Conservation (phyloP, 192 early-diverging fungal genomes). For the Linderina pennispora region DNA sequence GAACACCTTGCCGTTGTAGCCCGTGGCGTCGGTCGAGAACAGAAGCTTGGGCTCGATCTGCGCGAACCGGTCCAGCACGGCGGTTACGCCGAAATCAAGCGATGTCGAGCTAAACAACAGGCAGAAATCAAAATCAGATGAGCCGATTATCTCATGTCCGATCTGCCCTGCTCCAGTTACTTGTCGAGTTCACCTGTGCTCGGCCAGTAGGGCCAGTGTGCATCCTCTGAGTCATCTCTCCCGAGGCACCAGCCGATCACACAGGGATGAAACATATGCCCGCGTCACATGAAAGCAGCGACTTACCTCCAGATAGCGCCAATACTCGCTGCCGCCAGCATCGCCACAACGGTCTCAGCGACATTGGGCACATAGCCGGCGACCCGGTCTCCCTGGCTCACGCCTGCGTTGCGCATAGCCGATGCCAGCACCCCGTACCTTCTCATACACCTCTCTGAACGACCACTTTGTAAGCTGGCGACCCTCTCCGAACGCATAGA, state of each 20-base stretch:
- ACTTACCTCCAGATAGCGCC: conserved; percentile 83
- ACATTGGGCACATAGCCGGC: conserved; percentile 88
- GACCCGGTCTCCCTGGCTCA: conserved; percentile 76
- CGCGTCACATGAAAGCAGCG: no score
- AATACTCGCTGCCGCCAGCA: conserved; percentile 71
- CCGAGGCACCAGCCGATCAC: no score
- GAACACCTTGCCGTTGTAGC: conserved; percentile 84
- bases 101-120: conserved; percentile 73
- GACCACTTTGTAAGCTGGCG: conserved; percentile 50
- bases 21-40: conserved; percentile 85
- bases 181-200: no score
- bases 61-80: conserved; percentile 87
- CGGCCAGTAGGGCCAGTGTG: no score
- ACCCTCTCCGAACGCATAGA: conserved; percentile 45
- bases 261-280: no score
- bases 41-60: conserved; percentile 91
- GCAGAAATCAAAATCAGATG: no score
- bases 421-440: conserved; percentile 64
- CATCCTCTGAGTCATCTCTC: no score
- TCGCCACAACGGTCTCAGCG: conserved; percentile 71
- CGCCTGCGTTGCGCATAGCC: conserved; percentile 65
- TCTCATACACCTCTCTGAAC: conserved; percentile 64
- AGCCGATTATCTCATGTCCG: no score
- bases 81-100: conserved; percentile 89
- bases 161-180: no score